phyloP scores from a whole-genome alignment of 352 stramenopile genomes.

The Phytopythium aichiense region DNA sequence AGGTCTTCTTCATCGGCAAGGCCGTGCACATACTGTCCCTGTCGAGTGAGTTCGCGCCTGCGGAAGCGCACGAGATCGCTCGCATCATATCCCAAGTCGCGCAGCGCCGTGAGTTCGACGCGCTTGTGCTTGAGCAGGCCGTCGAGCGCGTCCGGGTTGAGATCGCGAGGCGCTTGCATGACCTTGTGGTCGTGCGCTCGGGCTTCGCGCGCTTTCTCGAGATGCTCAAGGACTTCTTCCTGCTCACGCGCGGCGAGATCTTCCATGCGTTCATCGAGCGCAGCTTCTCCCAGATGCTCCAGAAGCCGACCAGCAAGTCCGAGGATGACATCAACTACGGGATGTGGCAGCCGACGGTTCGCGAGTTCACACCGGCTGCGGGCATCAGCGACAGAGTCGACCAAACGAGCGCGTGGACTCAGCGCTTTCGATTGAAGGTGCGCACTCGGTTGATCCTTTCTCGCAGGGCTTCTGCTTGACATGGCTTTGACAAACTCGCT shows the following conservation, averaged over 20 bases:
- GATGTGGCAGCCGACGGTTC: slow-evolving; percentile 51
- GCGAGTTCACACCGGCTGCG: slow-evolving; percentile 29
- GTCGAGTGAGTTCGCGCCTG: slow-evolving; percentile 38
- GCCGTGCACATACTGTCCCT: slow-evolving; percentile 50
- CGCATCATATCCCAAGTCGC: slow-evolving; percentile 31
- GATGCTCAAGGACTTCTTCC: slow-evolving; percentile 62
- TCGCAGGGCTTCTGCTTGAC: too few relatives aligned
- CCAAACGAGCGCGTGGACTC: slow-evolving; percentile 11
- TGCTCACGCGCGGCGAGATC: slow-evolving; percentile 61
- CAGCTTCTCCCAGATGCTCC: slow-evolving; percentile 47
- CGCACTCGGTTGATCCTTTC: too few relatives aligned
- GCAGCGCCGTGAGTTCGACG: slow-evolving; percentile 37
- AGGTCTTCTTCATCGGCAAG: slow-evolving; percentile 67
- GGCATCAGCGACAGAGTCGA: slow-evolving; percentile 22
- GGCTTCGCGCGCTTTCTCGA: slow-evolving; percentile 57
- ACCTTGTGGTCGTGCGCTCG: slow-evolving; percentile 62
- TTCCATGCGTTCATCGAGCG: slow-evolving; percentile 74
- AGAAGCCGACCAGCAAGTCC: slow-evolving; percentile 41
- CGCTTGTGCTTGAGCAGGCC: slow-evolving; percentile 39
- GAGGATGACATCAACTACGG: slow-evolving; percentile 64
- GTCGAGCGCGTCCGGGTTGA: slow-evolving; percentile 52
- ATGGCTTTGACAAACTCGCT: not conserved
- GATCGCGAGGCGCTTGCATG: slow-evolving; percentile 51
- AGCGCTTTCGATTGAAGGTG: slow-evolving; percentile 45
- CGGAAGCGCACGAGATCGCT: slow-evolving; percentile 49